phyloP scores from a whole-genome alignment of 2,329 filamentous ascomycete species.

The Plenodomus lindquistii region DNA sequence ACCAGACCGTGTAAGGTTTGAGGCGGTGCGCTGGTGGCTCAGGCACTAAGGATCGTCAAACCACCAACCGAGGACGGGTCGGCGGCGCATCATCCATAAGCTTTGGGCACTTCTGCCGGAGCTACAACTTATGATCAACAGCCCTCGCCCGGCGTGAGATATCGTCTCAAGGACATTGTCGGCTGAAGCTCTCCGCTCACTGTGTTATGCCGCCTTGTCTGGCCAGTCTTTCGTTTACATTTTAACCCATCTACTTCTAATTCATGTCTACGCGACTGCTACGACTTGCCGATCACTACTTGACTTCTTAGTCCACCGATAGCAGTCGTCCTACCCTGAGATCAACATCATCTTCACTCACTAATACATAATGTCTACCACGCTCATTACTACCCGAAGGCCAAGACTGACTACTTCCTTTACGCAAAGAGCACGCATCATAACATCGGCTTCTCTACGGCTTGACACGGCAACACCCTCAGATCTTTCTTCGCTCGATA shows the following conservation, averaged over 20 bases:
- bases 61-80: slow-evolving; percentile 26
- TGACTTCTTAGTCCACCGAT: background rate
- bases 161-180: slow-evolving; percentile 25
- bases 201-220: slow-evolving; percentile 12
- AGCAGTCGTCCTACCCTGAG: background rate
- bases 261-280: slow-evolving; percentile 1
- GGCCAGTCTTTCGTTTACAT: slow-evolving; percentile 10
- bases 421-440: slow-evolving; percentile 4
- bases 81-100: slow-evolving; percentile 30
- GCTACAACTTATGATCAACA: slow-evolving; percentile 27
- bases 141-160: slow-evolving; percentile 19
- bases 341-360: background rate
- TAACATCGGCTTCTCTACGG: slow-evolving; percentile 4
- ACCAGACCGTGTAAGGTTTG: slow-evolving; percentile 17
- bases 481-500: slow-evolving; percentile 3
- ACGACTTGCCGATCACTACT: background rate
- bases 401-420: background rate
- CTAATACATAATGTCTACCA: slow-evolving; percentile 38
- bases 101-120: slow-evolving; percentile 23
- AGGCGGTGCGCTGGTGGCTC: slow-evolving; percentile 24
- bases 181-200: slow-evolving; percentile 17
- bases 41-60: slow-evolving; percentile 29
- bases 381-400: slow-evolving; percentile 10
- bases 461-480: slow-evolving; percentile 6
- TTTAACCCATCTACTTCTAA: slow-evolving; percentile 1